Base-by-base conservation (phyloP, 306 rosid species). In the Vigna reflexopilosa region DNA sequence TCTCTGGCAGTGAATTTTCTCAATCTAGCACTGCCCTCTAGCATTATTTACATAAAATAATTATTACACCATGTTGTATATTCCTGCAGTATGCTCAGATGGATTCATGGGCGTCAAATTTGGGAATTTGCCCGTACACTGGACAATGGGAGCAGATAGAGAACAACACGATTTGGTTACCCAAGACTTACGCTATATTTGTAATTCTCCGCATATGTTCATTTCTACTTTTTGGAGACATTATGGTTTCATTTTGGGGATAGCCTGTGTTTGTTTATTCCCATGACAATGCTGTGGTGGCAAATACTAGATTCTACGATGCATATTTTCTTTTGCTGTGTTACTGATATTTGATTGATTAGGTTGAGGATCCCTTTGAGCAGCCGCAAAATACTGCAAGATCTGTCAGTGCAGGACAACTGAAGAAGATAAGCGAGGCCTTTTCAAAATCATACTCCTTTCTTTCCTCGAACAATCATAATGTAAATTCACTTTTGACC, bases 321-420 rank as follows among this genome's bases (percentile, higher is more conserved):
- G 66, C n/a, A 42, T 47, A 44, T 45, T 45, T 80, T 78, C 55
- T 77, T n/a, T 30, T 22, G 45, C 45, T 77, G 32, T 77, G 55
- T 61, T 72, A 63, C 57, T 89, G 79, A 83, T 72, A 67, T 59
- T 73, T 75, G 88, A 75, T 58, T 84, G 77, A 69, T 73, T 77
- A 95, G 98, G 61, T 95, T 55, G 99, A 95, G 84, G 99, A 95
- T 86, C 99, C 99, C 69, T 90, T 95, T 79, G 91, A 88, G 88
- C 98, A 89, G 82, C 94, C 93, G 2, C 87, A 77, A 75, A 95
- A 95, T 70, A 62, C 86, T 30, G 90, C 97, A 1, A 87, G 97
- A 81, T 85, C 90, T 22, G 92, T 95, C 64, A 77, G 81, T 26
- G 9, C 14, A 34, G 82, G 70, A 61, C 87, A 86, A 47, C 49